Conservation (phyloP, 1,284 basidiomycete species). For the Microbotryum lychnidis-dioicae region DNA sequence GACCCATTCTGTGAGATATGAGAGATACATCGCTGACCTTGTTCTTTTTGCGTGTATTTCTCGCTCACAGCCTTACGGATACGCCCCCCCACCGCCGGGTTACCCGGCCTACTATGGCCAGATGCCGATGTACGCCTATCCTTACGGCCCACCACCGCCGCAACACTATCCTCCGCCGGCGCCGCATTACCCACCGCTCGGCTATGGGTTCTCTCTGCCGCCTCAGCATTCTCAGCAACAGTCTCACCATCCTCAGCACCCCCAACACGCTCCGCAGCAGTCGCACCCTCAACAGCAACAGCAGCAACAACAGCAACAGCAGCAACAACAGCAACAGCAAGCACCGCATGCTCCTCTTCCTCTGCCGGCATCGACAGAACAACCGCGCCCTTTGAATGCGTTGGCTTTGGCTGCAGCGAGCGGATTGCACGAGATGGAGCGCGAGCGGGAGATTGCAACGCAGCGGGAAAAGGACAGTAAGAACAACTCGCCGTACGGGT, state of each 20-base stretch:
- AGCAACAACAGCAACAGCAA: constrained; percentile 2
- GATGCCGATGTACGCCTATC: constrained; percentile 24
- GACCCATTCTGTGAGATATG: background rate
- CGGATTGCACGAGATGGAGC: constrained; percentile 31
- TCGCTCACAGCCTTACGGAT: constrained; percentile 18
- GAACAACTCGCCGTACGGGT: constrained; percentile 22
- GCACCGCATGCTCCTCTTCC: background rate
- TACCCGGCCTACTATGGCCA: constrained; percentile 30
- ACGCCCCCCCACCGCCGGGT: constrained; percentile 26
- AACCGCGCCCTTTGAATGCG: constrained; percentile 22
- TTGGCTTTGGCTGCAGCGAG: constrained; percentile 28
- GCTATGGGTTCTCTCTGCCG: constrained; percentile 21
- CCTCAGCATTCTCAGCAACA: background rate
- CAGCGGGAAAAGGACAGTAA: constrained; percentile 11
- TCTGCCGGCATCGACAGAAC: constrained; percentile 2
- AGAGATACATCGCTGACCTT: background rate
- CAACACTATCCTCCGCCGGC: constrained; percentile 12
- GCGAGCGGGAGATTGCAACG: constrained; percentile 18
- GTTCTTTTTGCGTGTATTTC: background rate
- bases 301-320: too few species aligned
- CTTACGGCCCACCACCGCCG: constrained; percentile 19
- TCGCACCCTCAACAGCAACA: constrained; percentile 6
- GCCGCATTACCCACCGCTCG: background rate
- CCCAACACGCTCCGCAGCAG: constrained; percentile 9
- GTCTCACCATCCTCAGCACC: constrained; percentile 15